phyloP scores from a whole-genome alignment of 2,329 filamentous ascomycete genomes.

The Fusarium burgessii region DNA sequence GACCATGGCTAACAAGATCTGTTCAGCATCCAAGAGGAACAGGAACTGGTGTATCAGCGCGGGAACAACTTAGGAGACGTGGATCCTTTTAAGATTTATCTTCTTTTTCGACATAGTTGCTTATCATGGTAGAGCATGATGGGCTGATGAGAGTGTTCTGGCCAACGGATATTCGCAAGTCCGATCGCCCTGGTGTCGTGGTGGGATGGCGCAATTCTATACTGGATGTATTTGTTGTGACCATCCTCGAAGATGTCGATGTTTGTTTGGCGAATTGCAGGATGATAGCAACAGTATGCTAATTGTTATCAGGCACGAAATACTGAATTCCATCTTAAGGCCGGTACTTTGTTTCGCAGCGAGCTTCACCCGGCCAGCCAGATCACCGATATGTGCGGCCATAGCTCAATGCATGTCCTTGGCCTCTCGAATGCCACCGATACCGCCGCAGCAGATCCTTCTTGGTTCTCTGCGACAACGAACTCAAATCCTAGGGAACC shows the following conservation, averaged over 20 bases:
- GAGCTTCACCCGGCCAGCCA: slow-evolving; percentile 82
- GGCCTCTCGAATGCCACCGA: slow-evolving; percentile 79
- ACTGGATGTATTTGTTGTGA: slow-evolving; percentile 89
- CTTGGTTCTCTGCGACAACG: slow-evolving; percentile 74
- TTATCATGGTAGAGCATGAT: slow-evolving; percentile 79
- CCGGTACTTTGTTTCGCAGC: slow-evolving; percentile 85
- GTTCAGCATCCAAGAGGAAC: slow-evolving; percentile 83
- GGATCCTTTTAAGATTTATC: slow-evolving; percentile 82
- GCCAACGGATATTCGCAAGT: slow-evolving; percentile 85
- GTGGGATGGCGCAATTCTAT: slow-evolving; percentile 97
- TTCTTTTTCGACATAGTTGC: slow-evolving; percentile 45
- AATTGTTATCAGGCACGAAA: slow-evolving; percentile 69
- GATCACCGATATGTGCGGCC: slow-evolving; percentile 87
- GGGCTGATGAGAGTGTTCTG: slow-evolving; percentile 98
- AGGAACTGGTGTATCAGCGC: slow-evolving; percentile 86
- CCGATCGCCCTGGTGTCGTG: slow-evolving; percentile 82
- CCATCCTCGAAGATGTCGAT: slow-evolving; percentile 90
- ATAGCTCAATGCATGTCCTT: slow-evolving; percentile 84
- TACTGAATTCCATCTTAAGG: slow-evolving; percentile 88
- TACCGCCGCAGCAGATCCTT: slow-evolving; percentile 67
- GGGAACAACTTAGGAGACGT: slow-evolving; percentile 92
- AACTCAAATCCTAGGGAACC: slow-evolving; percentile 69
- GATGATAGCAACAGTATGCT: slow-evolving; percentile 27
- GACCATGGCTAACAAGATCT: slow-evolving; percentile 33
- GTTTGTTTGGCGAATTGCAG: slow-evolving; percentile 60